A percentile compares a stretch with the other conserved stretches of the same genome.
Conservation (phyloP, 2,329 filamentous ascomycete genomes). For the Epichloe baconii region DNA sequence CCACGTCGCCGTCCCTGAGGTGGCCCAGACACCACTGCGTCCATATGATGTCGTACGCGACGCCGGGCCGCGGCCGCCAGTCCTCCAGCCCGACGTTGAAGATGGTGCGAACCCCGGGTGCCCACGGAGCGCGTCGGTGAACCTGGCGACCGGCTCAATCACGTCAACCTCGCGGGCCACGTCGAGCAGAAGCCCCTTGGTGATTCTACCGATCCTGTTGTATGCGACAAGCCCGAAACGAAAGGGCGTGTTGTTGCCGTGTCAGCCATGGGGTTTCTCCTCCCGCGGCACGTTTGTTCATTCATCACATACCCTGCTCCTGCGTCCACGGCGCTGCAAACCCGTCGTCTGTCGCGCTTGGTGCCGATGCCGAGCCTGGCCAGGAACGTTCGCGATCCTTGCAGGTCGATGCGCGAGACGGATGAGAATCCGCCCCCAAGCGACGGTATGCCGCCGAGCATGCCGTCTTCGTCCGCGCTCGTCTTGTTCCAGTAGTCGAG, state of each 20-base stretch:
- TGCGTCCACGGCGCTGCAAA: constrained; percentile 22
- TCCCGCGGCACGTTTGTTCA: too few species aligned
- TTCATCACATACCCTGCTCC: constrained; percentile 22
- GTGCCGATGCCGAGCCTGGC: constrained; percentile 44
- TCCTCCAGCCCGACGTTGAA: constrained; percentile 63
- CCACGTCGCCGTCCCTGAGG: constrained; percentile 60
- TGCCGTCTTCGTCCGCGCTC: constrained; percentile 45
- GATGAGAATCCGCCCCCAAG: constrained; percentile 10
- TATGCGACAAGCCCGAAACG: background rate
- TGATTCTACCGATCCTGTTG: constrained; percentile 66
- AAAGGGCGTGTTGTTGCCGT: background rate
- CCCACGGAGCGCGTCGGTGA: constrained; percentile 50
- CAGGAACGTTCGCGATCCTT: constrained; percentile 56
- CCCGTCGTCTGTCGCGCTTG: constrained; percentile 18
- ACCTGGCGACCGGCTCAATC: constrained; percentile 74
- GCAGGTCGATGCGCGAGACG: constrained; percentile 52
- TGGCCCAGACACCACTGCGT: constrained; percentile 85
- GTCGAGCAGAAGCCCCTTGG: constrained; percentile 58
- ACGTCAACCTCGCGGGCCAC: constrained; percentile 64
- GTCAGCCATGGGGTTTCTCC: background rate
- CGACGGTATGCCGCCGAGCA: constrained; percentile 58
- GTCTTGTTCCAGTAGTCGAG: constrained; percentile 32
- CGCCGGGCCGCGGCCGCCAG: constrained; percentile 39
- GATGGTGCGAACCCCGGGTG: constrained; percentile 47
- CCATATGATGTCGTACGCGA: constrained; percentile 70